Conservation (phyloP, 352 stramenopile genomes). For the Phytopythium ostracodes region DNA sequence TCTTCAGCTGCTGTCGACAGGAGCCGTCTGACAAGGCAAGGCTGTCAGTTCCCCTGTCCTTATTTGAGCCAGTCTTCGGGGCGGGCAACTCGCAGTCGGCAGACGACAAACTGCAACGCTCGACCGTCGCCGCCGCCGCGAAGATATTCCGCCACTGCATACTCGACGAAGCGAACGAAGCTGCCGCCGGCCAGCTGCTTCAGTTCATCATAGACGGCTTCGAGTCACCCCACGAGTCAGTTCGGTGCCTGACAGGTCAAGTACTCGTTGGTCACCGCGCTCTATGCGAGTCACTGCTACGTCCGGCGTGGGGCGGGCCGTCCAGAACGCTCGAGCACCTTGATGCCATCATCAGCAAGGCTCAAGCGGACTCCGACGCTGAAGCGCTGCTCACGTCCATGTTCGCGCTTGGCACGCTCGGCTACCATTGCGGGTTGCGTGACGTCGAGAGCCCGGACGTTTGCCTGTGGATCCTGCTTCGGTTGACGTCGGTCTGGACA, state of each 20-base stretch:
- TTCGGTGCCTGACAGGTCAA: neutral
- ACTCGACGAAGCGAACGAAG: constrained; percentile 20
- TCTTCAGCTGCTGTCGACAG: neutral
- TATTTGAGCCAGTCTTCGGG: constrained; percentile 22
- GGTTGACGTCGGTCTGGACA: constrained; percentile 50
- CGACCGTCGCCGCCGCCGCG: constrained; percentile 23
- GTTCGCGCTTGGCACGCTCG: constrained; percentile 31
- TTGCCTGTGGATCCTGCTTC: constrained; percentile 48
- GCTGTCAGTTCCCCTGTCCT: constrained; percentile 22
- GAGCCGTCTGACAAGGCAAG: constrained; percentile 4
- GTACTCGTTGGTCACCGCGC: neutral
- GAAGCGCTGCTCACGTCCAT: constrained; percentile 20
- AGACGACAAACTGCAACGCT: constrained; percentile 14
- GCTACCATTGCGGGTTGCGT: constrained; percentile 30
- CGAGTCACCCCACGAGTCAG: constrained; percentile 5
- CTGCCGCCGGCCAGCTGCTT: constrained; percentile 25
- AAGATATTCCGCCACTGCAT: constrained; percentile 42
- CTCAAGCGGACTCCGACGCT: constrained; percentile 26
- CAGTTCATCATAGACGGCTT: constrained; percentile 24
- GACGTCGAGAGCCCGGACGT: constrained; percentile 30
- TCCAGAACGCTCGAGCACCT: constrained; percentile 23
- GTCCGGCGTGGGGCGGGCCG: neutral
- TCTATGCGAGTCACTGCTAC: neutral
- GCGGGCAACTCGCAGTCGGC: neutral
- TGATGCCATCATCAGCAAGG: constrained; percentile 22